These are phyloP conservation scores for Cladobotryum mycophilum DNA, from an alignment of 2,329 filamentous ascomycete genomes.

Conservation along the genomic window DNA sequence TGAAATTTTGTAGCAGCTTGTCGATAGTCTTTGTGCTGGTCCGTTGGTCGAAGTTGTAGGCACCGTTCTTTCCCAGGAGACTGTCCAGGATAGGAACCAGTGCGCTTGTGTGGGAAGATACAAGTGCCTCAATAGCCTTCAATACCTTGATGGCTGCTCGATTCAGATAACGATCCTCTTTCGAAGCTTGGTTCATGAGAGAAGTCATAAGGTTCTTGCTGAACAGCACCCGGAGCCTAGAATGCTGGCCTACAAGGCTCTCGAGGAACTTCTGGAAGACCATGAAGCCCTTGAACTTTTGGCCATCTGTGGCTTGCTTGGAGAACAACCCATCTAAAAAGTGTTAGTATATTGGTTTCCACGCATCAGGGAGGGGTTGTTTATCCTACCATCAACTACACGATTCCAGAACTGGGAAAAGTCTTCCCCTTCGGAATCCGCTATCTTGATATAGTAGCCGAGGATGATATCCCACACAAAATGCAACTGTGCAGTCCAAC, in stretches of 20 bases:
- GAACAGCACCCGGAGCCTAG: constrained; percentile 57
- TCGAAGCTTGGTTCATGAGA: constrained; percentile 74
- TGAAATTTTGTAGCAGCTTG: constrained; percentile 58
- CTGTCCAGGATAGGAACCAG: constrained; percentile 56
- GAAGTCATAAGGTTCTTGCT: constrained; percentile 77
- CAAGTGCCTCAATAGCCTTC: constrained; percentile 61
- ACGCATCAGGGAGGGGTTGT: neutral
- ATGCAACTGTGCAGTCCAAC: constrained; percentile 73
- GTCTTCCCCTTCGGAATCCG: constrained; percentile 32
- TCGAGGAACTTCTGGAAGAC: constrained; percentile 72
- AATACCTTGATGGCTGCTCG: constrained; percentile 70
- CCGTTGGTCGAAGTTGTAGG: constrained; percentile 75
- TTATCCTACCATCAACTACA: constrained; percentile 70
- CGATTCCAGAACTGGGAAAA: constrained; percentile 81
- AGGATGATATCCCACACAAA: constrained; percentile 84
- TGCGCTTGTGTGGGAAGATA: constrained; percentile 53
- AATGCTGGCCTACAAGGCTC: constrained; percentile 38
- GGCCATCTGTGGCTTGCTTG: constrained; percentile 71
- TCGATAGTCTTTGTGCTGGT: constrained; percentile 84
- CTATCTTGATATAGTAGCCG: constrained; percentile 39
- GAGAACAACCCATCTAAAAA: constrained; percentile 74
- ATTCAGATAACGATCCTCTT: constrained; percentile 72
- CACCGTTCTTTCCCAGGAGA: constrained; percentile 64
- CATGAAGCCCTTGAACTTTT: constrained; percentile 88
- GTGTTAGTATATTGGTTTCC: constrained; percentile 17